phyloP scores from a whole-genome alignment of 2,329 filamentous ascomycete species.

The Colletotrichum falcatum region DNA sequence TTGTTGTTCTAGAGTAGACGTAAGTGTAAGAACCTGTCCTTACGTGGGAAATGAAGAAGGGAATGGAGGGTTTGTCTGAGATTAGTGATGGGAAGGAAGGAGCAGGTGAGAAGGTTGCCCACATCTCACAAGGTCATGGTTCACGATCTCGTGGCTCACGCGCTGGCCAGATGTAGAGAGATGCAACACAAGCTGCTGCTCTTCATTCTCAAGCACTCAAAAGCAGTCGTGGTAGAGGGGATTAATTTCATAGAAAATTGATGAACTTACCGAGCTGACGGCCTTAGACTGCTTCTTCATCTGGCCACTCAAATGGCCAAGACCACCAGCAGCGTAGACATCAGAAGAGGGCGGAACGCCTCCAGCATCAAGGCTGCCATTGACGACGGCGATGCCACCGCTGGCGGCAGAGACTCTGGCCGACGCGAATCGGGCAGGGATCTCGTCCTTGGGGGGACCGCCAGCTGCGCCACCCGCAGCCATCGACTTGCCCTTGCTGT shows the following conservation, averaged over 20 bases:
- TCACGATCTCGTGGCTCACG: neutral
- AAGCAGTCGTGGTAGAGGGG: no score
- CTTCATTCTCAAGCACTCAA: no score
- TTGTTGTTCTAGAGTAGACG: conserved; percentile 5
- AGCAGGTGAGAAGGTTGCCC: neutral
- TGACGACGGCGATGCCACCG: conserved; percentile 21
- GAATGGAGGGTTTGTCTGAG: no score
- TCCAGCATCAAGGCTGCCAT: neutral
- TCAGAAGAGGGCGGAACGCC: neutral
- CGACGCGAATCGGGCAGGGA: conserved; percentile 27
- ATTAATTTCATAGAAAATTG: no score
- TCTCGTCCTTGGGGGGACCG: neutral
- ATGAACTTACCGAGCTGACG: neutral
- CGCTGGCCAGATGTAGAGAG: no score
- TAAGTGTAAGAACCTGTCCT: neutral
- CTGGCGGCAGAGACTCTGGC: conserved; percentile 5
- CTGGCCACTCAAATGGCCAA: conserved; percentile 1
- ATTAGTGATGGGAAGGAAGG: neutral
- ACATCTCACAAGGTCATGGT: neutral
- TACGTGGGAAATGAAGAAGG: no score
- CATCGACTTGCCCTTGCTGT: conserved; percentile 7
- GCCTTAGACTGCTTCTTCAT: neutral
- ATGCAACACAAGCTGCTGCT: neutral
- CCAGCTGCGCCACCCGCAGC: neutral
- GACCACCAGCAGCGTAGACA: neutral